Conservation (phyloP, 768 basidiomycete species). For the Lyophyllum atratum region DNA sequence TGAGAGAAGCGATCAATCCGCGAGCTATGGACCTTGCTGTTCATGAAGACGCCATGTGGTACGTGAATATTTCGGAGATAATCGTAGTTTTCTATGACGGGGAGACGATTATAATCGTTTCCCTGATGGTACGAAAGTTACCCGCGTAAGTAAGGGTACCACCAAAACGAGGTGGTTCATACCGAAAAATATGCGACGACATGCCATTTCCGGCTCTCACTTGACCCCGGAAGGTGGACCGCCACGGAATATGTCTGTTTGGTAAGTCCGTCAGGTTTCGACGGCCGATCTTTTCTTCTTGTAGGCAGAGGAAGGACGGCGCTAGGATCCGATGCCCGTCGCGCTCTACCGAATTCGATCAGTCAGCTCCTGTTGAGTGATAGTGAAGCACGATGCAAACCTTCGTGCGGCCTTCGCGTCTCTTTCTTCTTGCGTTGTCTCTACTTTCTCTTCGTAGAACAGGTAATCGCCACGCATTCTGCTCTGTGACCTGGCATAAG, state of each 20-base stretch:
- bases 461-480: conserved; percentile 82
- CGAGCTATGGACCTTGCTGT: conserved; percentile 55
- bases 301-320: conserved; percentile 59
- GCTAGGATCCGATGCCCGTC: conserved; percentile 61
- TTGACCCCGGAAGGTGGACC: conserved; percentile 62
- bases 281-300: conserved; percentile 74
- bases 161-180: conserved; percentile 21
- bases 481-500: conserved; percentile 69
- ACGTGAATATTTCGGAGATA: conserved; percentile 69
- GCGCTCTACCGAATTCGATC: conserved; percentile 41
- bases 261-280: conserved; percentile 79
- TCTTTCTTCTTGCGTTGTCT: conserved; percentile 77
- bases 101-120: conserved; percentile 67
- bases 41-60: conserved; percentile 72
- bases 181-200: conserved; percentile 84
- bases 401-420: conserved; percentile 80
- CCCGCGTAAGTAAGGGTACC: conserved; percentile 3
- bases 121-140: conserved; percentile 40
- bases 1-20: conserved; percentile 45
- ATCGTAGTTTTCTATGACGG: conserved; percentile 74
- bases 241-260: conserved; percentile 86
- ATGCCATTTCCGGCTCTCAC: conserved; percentile 75
- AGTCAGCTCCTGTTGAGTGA: conserved; percentile 1
- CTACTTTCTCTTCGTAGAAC: conserved; percentile 84
- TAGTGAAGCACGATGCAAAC: conserved; percentile 36